Base-by-base conservation (phyloP, 169 alveolate genomes). In the Cryptosporidium muris region DNA sequence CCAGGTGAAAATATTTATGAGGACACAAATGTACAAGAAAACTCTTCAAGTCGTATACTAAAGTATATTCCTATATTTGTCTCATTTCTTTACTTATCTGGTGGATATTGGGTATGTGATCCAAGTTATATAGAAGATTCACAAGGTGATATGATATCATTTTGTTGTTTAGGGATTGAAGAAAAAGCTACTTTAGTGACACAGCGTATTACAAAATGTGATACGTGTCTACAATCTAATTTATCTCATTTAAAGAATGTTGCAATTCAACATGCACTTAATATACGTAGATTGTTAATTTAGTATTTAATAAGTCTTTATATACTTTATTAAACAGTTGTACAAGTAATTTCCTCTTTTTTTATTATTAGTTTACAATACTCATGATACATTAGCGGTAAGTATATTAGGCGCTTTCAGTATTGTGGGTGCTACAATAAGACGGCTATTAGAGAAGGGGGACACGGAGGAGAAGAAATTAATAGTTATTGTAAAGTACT, bases 91-190 rank as follows among this genome's bases (percentile, higher is more conserved):
- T 74, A 74, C n/a, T 60, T 74, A 7, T 58, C 54, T 74, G 63
- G 45, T 1, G 60, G 60, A 3, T 43, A 14, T 8, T 74, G 85
- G 85, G 85, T 74, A 3, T 74, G 85, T 51, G 85, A 74, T n/a
- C 85, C 85, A 58, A 74, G 45, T 40, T 12, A 62, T 14, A 74
- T 58, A 68, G 85, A 74, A 40, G 85, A 74, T 54, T 74, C 85
- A 5, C 52, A 47, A 34, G 85, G 85, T 12, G 56, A 58, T 16
- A 56, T n/a, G 0, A 68, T 74, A 4, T 54, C 85, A 36, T 47
- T 74, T 16, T 74, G 85, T 12, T 56, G 67, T 58, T 34, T 74
- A 25, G 85, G 60, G 34, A 25, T 25, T 14, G 60, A 74, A 3
- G 51, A 74, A 53, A 74, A 45, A 38, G 60, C 25, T 34, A 58